Evolutionary conservation across 2,329 filamentous ascomycete genomes (phyloP).

Genomic region (Clonostachys rosea): DNA sequence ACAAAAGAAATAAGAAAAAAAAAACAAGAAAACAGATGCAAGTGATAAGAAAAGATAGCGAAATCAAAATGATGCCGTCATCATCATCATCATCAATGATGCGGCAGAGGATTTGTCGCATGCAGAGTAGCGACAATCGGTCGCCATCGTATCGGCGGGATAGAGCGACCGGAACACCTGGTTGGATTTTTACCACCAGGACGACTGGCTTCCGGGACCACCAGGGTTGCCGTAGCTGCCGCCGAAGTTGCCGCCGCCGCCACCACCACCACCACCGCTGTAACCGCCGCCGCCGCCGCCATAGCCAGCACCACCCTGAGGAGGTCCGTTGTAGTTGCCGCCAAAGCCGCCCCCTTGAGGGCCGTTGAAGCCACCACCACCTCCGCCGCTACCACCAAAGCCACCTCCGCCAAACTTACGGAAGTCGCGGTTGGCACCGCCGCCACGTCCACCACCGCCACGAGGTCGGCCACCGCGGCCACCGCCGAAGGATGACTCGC

Average conservation of each 20-base stretch:
- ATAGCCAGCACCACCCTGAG: constrained; percentile 20
- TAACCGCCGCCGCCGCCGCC: constrained; percentile 29
- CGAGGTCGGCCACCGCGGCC: constrained; percentile 53
- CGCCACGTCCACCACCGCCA: constrained; percentile 57
- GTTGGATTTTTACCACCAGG: constrained; percentile 57
- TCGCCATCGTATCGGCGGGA: constrained; percentile 4
- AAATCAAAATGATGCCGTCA: constrained; percentile 7
- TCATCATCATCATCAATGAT: background rate
- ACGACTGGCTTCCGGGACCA: constrained; percentile 60
- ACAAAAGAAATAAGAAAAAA: constrained; percentile 11
- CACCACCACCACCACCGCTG: constrained; percentile 29
- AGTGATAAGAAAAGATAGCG: constrained; percentile 14
- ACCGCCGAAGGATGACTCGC: constrained; percentile 83
- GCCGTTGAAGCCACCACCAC: constrained; percentile 22
- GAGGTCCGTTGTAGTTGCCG: constrained; percentile 37
- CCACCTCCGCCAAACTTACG: constrained; percentile 65
- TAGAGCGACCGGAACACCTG: constrained; percentile 8
- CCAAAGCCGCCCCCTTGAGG: constrained; percentile 28
- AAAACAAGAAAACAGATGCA: constrained; percentile 10
- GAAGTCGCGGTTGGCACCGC: constrained; percentile 81
- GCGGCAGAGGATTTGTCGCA: no score
- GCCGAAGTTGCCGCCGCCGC: constrained; percentile 38
- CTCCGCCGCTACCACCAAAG: constrained; percentile 35
- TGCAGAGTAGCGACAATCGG: no score
- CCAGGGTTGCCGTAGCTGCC: constrained; percentile 62